Base-by-base conservation (phyloP, 164 flowering plant genomes). In the Platanus orientalis region DNA sequence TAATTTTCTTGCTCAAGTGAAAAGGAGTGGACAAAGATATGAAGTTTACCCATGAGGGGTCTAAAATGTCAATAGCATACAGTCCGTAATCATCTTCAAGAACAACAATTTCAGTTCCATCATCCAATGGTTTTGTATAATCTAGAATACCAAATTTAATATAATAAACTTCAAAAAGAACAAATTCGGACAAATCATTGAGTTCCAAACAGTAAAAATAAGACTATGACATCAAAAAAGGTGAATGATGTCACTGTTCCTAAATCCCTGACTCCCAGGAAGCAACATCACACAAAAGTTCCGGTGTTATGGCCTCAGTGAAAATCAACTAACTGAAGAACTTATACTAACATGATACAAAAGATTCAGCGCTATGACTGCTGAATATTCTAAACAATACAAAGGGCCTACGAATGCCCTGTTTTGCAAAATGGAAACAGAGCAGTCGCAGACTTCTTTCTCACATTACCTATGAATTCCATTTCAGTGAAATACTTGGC, bases 51-150 rank as follows among this genome's bases (percentile, higher is more conserved):
- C 59, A 49, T 1, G 94, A 79, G 2, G 98, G 98, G 62, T 93
- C 98, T 58, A 93, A 75, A 67, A 89, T 85, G 72, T 93, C 98
- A 62, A 93, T 86, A 26, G 98, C 98, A 75, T 90, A 89, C 40
- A 93, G 80, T 28, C 98, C 98, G 73, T 80, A 66, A 71, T 90
- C 97, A 74, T 85, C 91, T 16, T 87, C 82, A 23, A 96, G 98
- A 26, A 93, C 96, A 23, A 79, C 65, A 67, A 93, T 69, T 42
- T 90, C 95, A 56, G 58, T 60, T 36, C 78, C 68, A 25, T 67
- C 64, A 61, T 87, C 86, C 75, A 93, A 63, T 20, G 83, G 25
- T 63, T 90, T 96, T 19, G 90, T 87, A 52, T 85, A 88, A 69
- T 97, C 98, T 93, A 74, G 25, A 71, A 71, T 66, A 16, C n/a